Base-by-base conservation (phyloP, 176 grass and related monocot species). In the Phragmites australis region DNA sequence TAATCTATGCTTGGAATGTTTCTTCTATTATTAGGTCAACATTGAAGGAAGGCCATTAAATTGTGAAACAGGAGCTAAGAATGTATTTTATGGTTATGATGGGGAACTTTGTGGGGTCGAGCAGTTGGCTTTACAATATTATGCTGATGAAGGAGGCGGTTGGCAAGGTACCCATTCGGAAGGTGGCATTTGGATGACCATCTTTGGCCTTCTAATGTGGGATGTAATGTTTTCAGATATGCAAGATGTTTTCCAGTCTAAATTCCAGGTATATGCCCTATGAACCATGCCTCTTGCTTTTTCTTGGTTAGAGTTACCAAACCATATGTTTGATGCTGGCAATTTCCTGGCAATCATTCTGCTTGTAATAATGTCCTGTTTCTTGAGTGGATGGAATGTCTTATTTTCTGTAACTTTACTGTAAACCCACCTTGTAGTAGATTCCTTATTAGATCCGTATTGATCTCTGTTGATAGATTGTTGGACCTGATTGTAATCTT, bases 171-270 rank as follows among this genome's bases (percentile, higher is more conserved):
- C 86, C 81, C 95, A 98, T 86, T 93, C 90, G 39, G 95, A 98
- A 89, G 89, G 90, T 77, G 88, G 90, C 29, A 89, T 98, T 83
- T 98, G 95, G 95, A 91, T 94, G 92, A 94, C 88, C 27, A 81
- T 98, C 55, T 98, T 94, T 89, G 90, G 92, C 46, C 85, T 98
- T 92, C 77, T 98, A 22, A 98, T 94, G 95, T 98, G 92, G 95
- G 95, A 94, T 45, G 88, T 86, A 68, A 89, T 98, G 77, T 98
- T 98, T 88, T 90, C 74, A 56, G 77, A 91, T 18, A 46, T 89
- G 18, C 82, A 62, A 3, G 86, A 98, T 79, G 95, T 94, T 30
- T 98, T 98, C 74, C 85, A 81, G 22, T 93, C 92, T 69, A 95
- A 94, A 98, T 98, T 95, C 89, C 92, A 98, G 92, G 92, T 97